Percentiles rank a stretch among this genome's conserved stretches.
phyloP scores from a whole-genome alignment of 2,329 filamentous ascomycete species.

The Aspergillus latus region DNA sequence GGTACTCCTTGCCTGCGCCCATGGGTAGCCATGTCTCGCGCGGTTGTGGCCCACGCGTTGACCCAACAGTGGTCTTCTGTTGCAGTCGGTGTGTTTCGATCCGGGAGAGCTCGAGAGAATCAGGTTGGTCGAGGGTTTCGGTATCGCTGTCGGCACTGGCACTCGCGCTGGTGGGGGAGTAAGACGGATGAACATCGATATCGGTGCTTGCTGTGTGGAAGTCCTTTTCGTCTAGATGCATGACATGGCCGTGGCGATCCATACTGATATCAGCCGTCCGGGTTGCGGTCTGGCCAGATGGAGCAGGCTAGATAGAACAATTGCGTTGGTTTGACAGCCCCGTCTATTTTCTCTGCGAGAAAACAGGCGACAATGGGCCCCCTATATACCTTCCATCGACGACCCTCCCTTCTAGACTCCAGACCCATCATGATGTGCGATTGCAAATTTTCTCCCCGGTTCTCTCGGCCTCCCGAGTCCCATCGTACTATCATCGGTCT shows the following conservation, averaged over 20 bases:
- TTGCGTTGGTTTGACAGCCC: background rate
- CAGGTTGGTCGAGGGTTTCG: conserved; percentile 16
- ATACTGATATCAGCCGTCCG: background rate
- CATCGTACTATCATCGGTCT: background rate
- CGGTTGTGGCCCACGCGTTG: conserved; percentile 20
- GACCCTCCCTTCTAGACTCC: background rate
- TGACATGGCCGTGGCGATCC: conserved; percentile 3
- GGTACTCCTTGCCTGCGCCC: conserved; percentile 49
- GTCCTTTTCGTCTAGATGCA: background rate
- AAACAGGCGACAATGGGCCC: background rate
- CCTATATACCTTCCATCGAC: background rate
- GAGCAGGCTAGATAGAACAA: background rate
- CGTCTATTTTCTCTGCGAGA: conserved; percentile 1
- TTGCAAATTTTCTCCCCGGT: conserved; percentile 3
- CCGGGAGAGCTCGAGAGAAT: conserved; percentile 23
- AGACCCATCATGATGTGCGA: background rate
- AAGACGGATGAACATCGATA: background rate
- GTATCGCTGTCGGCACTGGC: conserved; percentile 16
- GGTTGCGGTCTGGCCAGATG: too few species aligned
- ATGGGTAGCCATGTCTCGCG: conserved; percentile 27
- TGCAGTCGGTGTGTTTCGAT: conserved; percentile 26
- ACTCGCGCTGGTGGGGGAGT: conserved; percentile 13
- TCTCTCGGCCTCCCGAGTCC: background rate
- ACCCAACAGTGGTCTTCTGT: conserved; percentile 24
- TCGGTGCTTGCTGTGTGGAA: conserved; percentile 11